A percentile compares a stretch with the other conserved stretches of the same genome.
phyloP scores from a whole-genome alignment of 305 asterid genomes.

The Fraxinus ornus region DNA sequence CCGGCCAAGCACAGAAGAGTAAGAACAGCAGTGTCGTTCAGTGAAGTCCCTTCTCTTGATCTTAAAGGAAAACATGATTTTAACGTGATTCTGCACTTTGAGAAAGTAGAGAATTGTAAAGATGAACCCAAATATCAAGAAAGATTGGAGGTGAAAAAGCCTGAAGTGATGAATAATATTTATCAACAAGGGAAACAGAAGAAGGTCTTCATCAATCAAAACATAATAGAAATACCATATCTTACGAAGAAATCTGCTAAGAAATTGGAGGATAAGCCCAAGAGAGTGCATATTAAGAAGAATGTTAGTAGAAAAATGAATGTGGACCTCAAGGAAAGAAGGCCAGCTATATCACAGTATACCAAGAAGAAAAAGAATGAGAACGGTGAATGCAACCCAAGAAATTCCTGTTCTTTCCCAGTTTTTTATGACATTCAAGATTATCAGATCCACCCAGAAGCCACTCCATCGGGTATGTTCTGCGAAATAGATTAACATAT shows the following conservation, averaged over 20 bases:
- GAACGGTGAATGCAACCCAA: conserved; percentile 13
- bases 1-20: conserved; percentile 42
- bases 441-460: conserved; percentile 21
- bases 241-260: conserved; percentile 6
- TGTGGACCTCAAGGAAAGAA: conserved; percentile 23
- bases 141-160: neutral
- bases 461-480: conserved; percentile 30
- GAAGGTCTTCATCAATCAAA: neutral
- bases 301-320: conserved; percentile 23
- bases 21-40: conserved; percentile 48
- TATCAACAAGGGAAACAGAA: conserved; percentile 1
- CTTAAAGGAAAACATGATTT: conserved; percentile 13
- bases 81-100: neutral
- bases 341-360: conserved; percentile 16
- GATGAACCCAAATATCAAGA: neutral
- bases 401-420: neutral
- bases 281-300: conserved; percentile 15
- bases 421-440: neutral
- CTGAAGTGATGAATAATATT: neutral
- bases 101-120: conserved; percentile 7
- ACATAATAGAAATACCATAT: conserved; percentile 2
- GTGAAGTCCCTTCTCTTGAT: conserved; percentile 26
- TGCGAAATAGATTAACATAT: neutral
- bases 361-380: conserved; percentile 14
- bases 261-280: conserved; percentile 9